phyloP scores from a whole-genome alignment of 805 yeast species.

The Pichia phayaonensis region DNA sequence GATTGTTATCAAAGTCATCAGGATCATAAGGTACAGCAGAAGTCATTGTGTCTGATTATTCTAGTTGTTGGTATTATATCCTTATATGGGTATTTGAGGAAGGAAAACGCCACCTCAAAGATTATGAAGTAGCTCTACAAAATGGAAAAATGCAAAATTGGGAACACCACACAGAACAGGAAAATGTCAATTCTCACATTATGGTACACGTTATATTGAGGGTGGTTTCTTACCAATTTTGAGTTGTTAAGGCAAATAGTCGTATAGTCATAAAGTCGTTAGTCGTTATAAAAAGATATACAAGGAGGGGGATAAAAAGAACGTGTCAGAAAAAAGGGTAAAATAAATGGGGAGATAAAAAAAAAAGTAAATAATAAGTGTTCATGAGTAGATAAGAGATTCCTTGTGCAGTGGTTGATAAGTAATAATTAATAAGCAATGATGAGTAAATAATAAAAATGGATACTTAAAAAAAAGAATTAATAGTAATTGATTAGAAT shows the following conservation, averaged over 20 bases:
- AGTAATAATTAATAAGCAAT: too few relatives aligned
- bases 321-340: background rate
- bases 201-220: background rate
- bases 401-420: too few relatives aligned
- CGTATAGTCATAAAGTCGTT: background rate
- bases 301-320: background rate
- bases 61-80: background rate
- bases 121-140: background rate
- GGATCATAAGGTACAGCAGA: slow-evolving; percentile 34
- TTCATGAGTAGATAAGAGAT: background rate
- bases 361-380: background rate
- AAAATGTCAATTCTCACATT: background rate
- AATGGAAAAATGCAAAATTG: background rate
- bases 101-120: background rate
- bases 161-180: background rate
- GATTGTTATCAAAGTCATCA: slow-evolving; percentile 54
- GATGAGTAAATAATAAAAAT: too few relatives aligned
- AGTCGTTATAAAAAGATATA: background rate
- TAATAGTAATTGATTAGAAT: background rate
- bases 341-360: background rate
- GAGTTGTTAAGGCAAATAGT: too few relatives aligned
- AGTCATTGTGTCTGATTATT: slow-evolving; percentile 20
- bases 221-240: background rate
- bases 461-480: background rate
- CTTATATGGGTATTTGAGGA: background rate